Evolutionary conservation across 257 asterid genomes (phyloP).

Genomic region (Apocynum venetum): DNA sequence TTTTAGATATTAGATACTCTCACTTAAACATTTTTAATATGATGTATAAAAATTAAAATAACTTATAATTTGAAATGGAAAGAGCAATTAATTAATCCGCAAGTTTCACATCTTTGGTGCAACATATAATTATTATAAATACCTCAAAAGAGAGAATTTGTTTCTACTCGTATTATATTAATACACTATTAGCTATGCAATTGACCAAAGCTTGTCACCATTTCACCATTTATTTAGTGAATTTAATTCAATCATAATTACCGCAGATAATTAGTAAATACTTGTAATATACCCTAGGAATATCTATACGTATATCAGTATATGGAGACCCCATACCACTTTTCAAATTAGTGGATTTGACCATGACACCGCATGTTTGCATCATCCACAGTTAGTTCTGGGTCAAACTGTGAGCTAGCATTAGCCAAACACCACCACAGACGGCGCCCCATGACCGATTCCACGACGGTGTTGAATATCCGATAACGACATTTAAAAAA

Average conservation of each 20-base stretch:
- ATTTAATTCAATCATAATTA: not conserved
- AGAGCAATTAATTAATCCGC: no score
- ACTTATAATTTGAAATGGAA: no score
- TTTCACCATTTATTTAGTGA: no score
- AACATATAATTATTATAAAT: no score
- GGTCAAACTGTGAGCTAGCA: not conserved
- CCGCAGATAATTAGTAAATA: no score
- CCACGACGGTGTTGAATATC: not conserved
- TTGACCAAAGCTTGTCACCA: not conserved
- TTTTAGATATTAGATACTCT: no score
- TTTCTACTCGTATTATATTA: not conserved
- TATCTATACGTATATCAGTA: no score
- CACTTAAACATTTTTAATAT: no score
- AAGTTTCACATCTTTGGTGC: not conserved
- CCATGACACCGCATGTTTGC: not conserved
- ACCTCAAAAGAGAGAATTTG: not conserved
- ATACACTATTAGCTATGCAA: not conserved
- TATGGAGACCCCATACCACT: not conserved
- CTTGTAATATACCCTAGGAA: no score
- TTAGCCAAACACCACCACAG: not conserved
- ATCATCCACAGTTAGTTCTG: no score
- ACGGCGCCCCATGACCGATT: constrained; percentile 2
- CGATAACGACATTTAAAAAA: constrained; percentile 5
- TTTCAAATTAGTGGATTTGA: not conserved
- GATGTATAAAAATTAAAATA: no score